These are phyloP conservation scores for Brassica juncea DNA, from an alignment of 345 rosid genomes.

Conservation along the genomic window DNA sequence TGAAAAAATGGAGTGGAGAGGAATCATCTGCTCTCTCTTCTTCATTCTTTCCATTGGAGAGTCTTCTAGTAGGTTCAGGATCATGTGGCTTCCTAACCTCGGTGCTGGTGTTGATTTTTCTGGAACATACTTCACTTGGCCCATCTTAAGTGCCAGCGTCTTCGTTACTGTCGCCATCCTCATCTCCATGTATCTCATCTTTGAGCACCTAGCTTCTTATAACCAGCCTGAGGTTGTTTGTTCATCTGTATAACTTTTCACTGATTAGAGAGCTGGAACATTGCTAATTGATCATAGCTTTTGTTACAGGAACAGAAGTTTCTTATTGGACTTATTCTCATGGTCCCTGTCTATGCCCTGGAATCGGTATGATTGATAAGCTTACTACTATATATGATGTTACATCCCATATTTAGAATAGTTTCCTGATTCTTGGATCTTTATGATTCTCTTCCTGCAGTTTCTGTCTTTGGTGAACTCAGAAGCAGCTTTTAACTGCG, in stretches of 20 bases:
- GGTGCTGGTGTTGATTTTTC: constrained; percentile 42
- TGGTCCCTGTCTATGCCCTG: constrained; percentile 95
- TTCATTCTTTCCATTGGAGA: constrained; percentile 61
- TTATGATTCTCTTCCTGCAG: constrained; percentile 48
- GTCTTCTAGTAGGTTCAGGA: constrained; percentile 51
- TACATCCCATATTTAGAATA: background rate
- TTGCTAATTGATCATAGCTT: background rate
- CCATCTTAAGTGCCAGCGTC: constrained; percentile 83
- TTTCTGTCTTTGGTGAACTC: constrained; percentile 88
- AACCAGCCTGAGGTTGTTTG: constrained; percentile 90
- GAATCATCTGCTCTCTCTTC: constrained; percentile 49
- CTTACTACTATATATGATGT: background rate
- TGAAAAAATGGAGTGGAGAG: constrained; percentile 62
- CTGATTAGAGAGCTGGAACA: background rate
- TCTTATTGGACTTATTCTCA: constrained; percentile 86
- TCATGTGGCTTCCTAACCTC: constrained; percentile 48
- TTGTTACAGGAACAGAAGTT: constrained; percentile 93
- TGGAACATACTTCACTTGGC: constrained; percentile 61
- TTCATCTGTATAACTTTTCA: background rate
- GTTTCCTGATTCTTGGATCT: constrained; percentile 21
- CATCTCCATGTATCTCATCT: constrained; percentile 83
- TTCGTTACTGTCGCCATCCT: constrained; percentile 74
- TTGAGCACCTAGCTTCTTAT: constrained; percentile 88
- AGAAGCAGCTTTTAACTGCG: constrained; percentile 88
- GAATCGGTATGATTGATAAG: constrained; percentile 73